These are phyloP conservation scores for Apiotrichum montevideense DNA, from an alignment of 1,284 basidiomycete species.

Conservation along the genomic window DNA sequence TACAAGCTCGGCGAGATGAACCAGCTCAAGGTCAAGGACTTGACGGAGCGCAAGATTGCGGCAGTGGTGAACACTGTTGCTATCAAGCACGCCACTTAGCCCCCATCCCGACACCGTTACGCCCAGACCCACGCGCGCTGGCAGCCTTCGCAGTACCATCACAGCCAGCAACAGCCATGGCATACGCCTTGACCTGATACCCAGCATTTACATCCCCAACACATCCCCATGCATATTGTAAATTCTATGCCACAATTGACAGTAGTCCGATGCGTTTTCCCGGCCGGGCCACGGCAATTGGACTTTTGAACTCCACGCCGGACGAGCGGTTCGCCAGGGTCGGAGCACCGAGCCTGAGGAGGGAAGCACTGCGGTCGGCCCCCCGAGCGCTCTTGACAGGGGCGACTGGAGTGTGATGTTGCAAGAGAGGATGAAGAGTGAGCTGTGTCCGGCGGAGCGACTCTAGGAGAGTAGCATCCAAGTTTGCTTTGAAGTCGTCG, in stretches of 20 bases:
- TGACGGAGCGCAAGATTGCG: conserved; percentile 53
- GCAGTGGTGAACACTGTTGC: conserved; percentile 70
- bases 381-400: not conserved
- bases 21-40: conserved; percentile 38
- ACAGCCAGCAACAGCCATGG: too few relatives aligned
- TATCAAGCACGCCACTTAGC: conserved; percentile 62
- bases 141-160: too few relatives aligned
- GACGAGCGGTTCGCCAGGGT: conserved; percentile 11
- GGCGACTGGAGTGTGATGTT: conserved; percentile 21
- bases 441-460: conserved; percentile 34
- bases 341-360: conserved; percentile 37
- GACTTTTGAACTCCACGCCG: conserved; percentile 39
- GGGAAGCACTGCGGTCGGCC: conserved; percentile 24
- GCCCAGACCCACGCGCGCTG: not conserved
- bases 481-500: not conserved
- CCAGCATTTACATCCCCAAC: conserved; percentile 5
- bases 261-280: conserved; percentile 44
- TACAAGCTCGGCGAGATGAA: conserved; percentile 61
- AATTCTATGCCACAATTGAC: conserved; percentile 28
- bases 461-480: conserved; percentile 25
- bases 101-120: not conserved
- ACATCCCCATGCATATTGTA: not conserved
- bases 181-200: not conserved
- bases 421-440: conserved; percentile 28
- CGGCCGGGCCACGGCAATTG: conserved; percentile 41